Evolutionary conservation across 495 filamentous ascomycete genomes (phyloP).

Genomic region (Rhizodiscina lignyota): DNA sequence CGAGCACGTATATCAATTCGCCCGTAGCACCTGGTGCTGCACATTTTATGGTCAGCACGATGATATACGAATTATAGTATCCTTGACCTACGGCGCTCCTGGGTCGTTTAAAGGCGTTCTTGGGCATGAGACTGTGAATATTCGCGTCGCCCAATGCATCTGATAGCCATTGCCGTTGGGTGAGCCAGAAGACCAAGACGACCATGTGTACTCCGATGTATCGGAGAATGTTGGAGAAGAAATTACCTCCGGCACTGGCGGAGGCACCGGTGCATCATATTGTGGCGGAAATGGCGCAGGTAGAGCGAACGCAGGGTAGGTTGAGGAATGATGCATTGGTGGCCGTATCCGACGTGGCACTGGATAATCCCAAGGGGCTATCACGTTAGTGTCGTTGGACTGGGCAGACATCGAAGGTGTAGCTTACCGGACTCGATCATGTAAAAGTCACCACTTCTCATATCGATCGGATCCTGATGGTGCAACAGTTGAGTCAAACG

Average conservation of each 20-base stretch:
- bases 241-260: too few relatives aligned
- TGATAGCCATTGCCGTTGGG: constrained; percentile 12
- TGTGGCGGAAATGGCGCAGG: too few relatives aligned
- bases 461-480: too few relatives aligned
- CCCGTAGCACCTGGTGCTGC: constrained; percentile 32
- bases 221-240: constrained; percentile 1
- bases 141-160: constrained; percentile 1
- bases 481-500: too few relatives aligned
- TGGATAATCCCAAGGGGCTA: too few relatives aligned
- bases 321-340: background rate
- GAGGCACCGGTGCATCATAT: too few relatives aligned
- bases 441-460: too few relatives aligned
- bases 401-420: too few relatives aligned
- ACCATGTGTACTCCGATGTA: constrained; percentile 8
- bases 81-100: constrained; percentile 25
- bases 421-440: too few relatives aligned
- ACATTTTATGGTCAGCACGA: background rate
- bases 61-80: background rate
- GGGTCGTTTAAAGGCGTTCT: constrained; percentile 23
- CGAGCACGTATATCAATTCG: constrained; percentile 24
- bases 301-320: background rate
- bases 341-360: too few relatives aligned
- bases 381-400: too few relatives aligned
- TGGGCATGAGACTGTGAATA: constrained; percentile 27
- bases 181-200: constrained; percentile 11